Percentiles rank a stretch among this genome's conserved stretches.
These are phyloP conservation scores for Saposhnikovia divaricata DNA, from an alignment of 129 eudicot species.

Conservation along the genomic window DNA sequence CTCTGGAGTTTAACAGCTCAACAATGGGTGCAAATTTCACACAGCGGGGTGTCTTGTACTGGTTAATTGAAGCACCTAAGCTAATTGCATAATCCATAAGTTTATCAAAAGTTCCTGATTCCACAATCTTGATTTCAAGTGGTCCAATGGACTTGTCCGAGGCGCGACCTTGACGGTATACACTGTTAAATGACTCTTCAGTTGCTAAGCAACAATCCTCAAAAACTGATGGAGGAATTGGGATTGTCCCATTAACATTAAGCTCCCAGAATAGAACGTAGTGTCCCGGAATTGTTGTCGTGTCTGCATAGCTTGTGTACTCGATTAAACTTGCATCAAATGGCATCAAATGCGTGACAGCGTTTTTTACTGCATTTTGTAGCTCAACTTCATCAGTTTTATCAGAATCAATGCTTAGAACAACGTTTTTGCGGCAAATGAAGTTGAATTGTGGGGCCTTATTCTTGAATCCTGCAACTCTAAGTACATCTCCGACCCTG, in stretches of 20 bases:
- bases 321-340: constrained; percentile 43
- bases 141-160: constrained; percentile 69
- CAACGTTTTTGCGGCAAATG: constrained; percentile 66
- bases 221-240: constrained; percentile 53
- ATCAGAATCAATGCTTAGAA: constrained; percentile 65
- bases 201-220: constrained; percentile 59
- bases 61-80: constrained; percentile 67
- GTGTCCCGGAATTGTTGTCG: constrained; percentile 62
- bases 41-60: constrained; percentile 82
- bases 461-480: constrained; percentile 74
- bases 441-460: constrained; percentile 70
- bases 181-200: constrained; percentile 60
- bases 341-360: constrained; percentile 49
- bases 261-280: constrained; percentile 74
- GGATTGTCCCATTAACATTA: constrained; percentile 28
- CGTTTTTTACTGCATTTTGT: constrained; percentile 56
- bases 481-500: constrained; percentile 65
- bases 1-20: constrained; percentile 59
- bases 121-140: constrained; percentile 69
- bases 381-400: constrained; percentile 71
- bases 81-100: constrained; percentile 78
- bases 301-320: constrained; percentile 74
- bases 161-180: constrained; percentile 63
- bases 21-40: constrained; percentile 64
- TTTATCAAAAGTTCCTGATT: constrained; percentile 65